phyloP scores from a whole-genome alignment of 352 stramenopile genomes.

The Blastocystis sp. region DNA sequence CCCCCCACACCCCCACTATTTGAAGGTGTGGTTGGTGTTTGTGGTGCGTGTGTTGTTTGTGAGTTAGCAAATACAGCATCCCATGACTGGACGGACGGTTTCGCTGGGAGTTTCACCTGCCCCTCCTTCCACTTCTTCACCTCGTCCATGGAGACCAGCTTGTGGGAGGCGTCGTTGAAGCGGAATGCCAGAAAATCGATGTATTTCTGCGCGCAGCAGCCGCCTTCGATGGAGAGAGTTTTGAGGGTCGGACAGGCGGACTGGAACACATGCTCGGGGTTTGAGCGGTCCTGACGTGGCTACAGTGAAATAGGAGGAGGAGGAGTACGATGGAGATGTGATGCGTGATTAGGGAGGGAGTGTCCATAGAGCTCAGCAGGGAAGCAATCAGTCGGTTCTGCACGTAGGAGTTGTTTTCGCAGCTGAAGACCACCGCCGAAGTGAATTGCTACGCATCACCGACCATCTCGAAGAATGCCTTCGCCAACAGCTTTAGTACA shows the following conservation, averaged over 20 bases:
- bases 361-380: neutral
- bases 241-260: neutral
- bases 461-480: neutral
- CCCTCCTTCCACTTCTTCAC: neutral
- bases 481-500: conserved; percentile 5
- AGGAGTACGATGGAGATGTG: conserved; percentile 28
- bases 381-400: conserved; percentile 37
- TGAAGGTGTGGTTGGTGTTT: no score
- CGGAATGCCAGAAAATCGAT: neutral
- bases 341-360: conserved; percentile 27
- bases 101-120: neutral
- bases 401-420: neutral
- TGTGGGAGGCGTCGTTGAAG: neutral
- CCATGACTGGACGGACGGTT: neutral
- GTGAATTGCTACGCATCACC: neutral
- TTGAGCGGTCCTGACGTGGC: neutral
- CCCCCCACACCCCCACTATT: no score
- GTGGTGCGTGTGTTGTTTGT: no score
- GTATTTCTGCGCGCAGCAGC: neutral
- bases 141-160: neutral
- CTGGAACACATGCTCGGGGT: neutral
- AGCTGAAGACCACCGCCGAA: conserved; percentile 4
- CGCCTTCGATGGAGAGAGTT: neutral
- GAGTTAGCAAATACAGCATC: neutral
- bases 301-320: neutral